A percentile compares a stretch with the other conserved stretches of the same genome.
phyloP scores from a whole-genome alignment of 163 green algal species.

The Scenedesmus sp. region DNA sequence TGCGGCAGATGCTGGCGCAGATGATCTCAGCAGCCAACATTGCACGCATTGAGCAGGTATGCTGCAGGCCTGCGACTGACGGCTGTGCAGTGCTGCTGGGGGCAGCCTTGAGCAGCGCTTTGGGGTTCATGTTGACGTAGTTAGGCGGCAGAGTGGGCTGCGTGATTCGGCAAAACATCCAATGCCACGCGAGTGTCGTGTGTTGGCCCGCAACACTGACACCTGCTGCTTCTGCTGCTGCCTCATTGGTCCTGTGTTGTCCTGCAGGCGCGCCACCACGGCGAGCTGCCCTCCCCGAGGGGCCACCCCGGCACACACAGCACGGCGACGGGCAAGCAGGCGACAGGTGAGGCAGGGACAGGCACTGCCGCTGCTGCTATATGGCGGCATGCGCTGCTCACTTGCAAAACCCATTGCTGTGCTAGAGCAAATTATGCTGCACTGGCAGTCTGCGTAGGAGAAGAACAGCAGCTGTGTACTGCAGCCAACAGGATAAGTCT shows the following conservation, averaged over 20 bases:
- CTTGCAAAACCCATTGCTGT: not conserved
- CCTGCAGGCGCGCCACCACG: not conserved
- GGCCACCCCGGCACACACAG: not conserved
- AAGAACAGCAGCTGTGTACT: too few relatives aligned
- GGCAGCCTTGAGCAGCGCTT: not conserved
- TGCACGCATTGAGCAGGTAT: conserved; percentile 51
- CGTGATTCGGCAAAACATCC: not conserved
- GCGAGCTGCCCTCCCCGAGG: not conserved
- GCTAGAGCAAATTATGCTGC: not conserved
- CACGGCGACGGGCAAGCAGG: not conserved
- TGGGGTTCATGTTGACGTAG: too few relatives aligned
- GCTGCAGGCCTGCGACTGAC: not conserved
- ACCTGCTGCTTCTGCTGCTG: not conserved
- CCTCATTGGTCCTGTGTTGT: not conserved
- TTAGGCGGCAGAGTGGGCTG: not conserved
- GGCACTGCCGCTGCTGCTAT: not conserved
- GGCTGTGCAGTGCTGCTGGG: not conserved
- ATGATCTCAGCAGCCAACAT: conserved; percentile 78
- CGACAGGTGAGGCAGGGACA: not conserved
- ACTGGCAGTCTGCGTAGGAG: too few relatives aligned
- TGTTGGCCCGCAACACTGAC: not conserved
- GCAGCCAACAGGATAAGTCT: too few relatives aligned
- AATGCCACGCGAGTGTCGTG: not conserved
- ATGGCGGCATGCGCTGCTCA: too few relatives aligned
- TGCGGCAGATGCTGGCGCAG: conserved; percentile 80